phyloP scores from a whole-genome alignment of 805 yeast genomes.

The Yarrowia alimentaria region DNA sequence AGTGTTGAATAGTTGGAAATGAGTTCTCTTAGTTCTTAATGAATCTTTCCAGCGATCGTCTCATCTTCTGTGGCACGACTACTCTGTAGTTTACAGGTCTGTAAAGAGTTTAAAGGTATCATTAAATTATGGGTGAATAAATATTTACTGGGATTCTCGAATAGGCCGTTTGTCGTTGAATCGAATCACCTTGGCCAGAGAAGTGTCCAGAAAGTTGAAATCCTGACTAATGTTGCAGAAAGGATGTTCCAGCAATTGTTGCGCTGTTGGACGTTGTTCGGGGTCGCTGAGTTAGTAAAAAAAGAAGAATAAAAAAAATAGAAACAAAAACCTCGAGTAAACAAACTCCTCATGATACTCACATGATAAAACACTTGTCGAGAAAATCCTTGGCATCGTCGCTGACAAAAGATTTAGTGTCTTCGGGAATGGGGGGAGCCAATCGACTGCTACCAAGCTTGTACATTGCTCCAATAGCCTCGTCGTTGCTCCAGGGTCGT shows the following conservation, averaged over 20 bases:
- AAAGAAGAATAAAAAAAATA: constrained; percentile 36
- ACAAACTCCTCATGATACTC: constrained; percentile 9
- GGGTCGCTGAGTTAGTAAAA: constrained; percentile 51
- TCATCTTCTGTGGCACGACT: no score
- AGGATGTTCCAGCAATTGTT: constrained; percentile 53
- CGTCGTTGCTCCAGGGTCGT: constrained; percentile 96
- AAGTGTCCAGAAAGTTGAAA: constrained; percentile 55
- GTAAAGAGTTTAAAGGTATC: no score
- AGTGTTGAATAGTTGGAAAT: no score
- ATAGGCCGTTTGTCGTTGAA: constrained; percentile 32
- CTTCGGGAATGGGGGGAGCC: constrained; percentile 97
- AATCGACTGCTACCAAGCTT: constrained; percentile 78
- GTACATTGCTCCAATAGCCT: constrained; percentile 91
- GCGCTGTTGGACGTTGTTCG: constrained; percentile 84
- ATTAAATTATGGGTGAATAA: constrained; percentile 6
- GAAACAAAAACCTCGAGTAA: not conserved
- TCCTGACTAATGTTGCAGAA: constrained; percentile 46
- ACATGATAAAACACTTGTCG: constrained; percentile 60
- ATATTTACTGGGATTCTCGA: not conserved
- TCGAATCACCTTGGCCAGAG: constrained; percentile 54
- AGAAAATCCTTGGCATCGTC: constrained; percentile 66
- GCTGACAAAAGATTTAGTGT: constrained; percentile 64
- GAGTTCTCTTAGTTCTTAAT: no score
- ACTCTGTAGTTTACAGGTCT: no score
- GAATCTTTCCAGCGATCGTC: no score